phyloP scores from a whole-genome alignment of 306 rosid genomes.

The Cucumis cinereus region DNA sequence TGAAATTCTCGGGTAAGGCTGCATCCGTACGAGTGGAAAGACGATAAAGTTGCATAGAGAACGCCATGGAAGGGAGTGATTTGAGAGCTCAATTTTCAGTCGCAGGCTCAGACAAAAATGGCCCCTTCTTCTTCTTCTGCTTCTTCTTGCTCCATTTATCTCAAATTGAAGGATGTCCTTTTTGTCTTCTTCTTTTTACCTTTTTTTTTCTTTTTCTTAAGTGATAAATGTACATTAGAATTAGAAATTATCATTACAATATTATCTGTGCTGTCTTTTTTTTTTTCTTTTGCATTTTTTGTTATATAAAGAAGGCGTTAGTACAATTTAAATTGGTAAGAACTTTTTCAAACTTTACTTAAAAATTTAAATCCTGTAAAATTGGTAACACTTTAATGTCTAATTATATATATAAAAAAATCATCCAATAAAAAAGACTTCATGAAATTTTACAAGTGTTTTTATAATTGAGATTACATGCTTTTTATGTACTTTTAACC shows the following conservation, averaged over 20 bases:
- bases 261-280: not conserved
- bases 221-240: not conserved
- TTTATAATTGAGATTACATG: no score
- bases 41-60: constrained; percentile 48
- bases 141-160: not conserved
- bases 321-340: no score
- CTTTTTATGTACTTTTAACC: no score
- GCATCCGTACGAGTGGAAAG: constrained; percentile 34
- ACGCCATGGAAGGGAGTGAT: constrained; percentile 38
- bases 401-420: no score
- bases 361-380: no score
- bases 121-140: not conserved
- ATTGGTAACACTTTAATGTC: no score
- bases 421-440: no score
- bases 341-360: no score
- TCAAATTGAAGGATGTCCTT: not conserved
- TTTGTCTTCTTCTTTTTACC: not conserved
- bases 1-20: constrained; percentile 21
- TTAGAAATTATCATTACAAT: not conserved
- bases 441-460: no score
- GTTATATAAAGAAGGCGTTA: no score
- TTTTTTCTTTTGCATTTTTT: not conserved
- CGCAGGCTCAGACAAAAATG: not conserved
- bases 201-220: not conserved
- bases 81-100: not conserved